A percentile compares a stretch with the other conserved stretches of the same genome.
phyloP scores from a whole-genome alignment of 768 basidiomycete species.

The Panaeolus papilionaceus region DNA sequence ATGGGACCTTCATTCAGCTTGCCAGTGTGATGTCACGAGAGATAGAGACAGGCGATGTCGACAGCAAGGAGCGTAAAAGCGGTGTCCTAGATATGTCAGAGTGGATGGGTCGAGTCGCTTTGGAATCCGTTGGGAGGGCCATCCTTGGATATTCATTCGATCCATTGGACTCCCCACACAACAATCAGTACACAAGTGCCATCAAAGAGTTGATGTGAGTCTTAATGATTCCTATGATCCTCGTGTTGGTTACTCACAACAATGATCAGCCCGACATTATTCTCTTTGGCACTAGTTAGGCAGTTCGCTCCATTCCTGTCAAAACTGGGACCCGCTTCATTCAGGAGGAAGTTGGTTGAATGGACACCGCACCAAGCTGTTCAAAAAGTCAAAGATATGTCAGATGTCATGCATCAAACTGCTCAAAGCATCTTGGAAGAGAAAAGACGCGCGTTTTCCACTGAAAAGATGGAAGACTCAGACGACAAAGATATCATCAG shows the following conservation, averaged over 20 bases:
- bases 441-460: conserved; percentile 38
- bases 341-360: conserved; percentile 51
- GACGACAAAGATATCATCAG: conserved; percentile 56
- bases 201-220: conserved; percentile 53
- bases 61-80: conserved; percentile 25
- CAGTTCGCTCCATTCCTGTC: conserved; percentile 52
- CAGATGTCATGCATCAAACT: conserved; percentile 54
- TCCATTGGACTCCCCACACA: conserved; percentile 46
- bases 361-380: conserved; percentile 43
- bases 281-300: conserved; percentile 49
- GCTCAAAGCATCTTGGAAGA: conserved; percentile 46
- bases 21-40: neutral
- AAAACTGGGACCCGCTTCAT: conserved; percentile 45
- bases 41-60: conserved; percentile 33
- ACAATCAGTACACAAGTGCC: conserved; percentile 50
- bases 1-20: neutral
- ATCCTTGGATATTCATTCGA: conserved; percentile 55
- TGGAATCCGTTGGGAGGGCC: conserved; percentile 50
- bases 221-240: neutral
- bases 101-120: conserved; percentile 51
- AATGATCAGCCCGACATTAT: conserved; percentile 48
- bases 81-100: conserved; percentile 50
- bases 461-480: conserved; percentile 29
- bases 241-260: conserved; percentile 1
- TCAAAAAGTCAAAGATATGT: conserved; percentile 49